Evolutionary conservation across 106 monocot species (phyloP), one percentile per base, ranked within the genome.

Genomic region (Dendrobium officinale): DNA sequence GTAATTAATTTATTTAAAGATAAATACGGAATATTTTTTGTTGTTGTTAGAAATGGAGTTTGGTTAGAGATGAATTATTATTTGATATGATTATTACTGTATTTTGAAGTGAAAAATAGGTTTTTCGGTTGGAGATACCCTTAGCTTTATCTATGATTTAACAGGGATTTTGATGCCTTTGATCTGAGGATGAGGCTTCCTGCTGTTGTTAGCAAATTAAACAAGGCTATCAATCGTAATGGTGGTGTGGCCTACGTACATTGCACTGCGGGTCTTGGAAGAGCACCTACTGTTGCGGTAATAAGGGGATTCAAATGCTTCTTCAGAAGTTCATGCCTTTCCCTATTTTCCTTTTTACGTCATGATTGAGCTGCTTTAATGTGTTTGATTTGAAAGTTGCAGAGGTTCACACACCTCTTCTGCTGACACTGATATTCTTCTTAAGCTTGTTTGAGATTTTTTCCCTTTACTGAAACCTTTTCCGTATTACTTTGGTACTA

Each of bases 111-210:
- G 4, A 4, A 40, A 33, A 72, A 37, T 37, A 37, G 37, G 37
- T 37, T 3, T 37, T 37, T 2, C 37, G 37, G 37, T 37, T 37
- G 37, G 37, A 37, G 37, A 37, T 37, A 3, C 37, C 37, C 37
- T 29, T 75, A n/a, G 11, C 44, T 66, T 79, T 47, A 81, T 81
- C 24, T 85, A 26, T 49, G 26, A 79, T 72, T 56, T 15, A 67
- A 24, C 80, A 95, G 95, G 87, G 99, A 99, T 83, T 99, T 99
- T 91, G 99, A 99, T 95, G 93, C 83, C 81, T 95, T 95, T 90
- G 95, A 99, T 95, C 82, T 99, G 87, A 90, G 99, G 84, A 86
- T 91, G 91, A 95, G 91, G 81, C 99, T 99, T 78, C 99, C 99
- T 80, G 84, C 85, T 83, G 99, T 93, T 19, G 85, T 99, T 54